These are phyloP conservation scores for Hypsizygus ulmarius DNA, from an alignment of 1,284 basidiomycete genomes.

Conservation along the genomic window DNA sequence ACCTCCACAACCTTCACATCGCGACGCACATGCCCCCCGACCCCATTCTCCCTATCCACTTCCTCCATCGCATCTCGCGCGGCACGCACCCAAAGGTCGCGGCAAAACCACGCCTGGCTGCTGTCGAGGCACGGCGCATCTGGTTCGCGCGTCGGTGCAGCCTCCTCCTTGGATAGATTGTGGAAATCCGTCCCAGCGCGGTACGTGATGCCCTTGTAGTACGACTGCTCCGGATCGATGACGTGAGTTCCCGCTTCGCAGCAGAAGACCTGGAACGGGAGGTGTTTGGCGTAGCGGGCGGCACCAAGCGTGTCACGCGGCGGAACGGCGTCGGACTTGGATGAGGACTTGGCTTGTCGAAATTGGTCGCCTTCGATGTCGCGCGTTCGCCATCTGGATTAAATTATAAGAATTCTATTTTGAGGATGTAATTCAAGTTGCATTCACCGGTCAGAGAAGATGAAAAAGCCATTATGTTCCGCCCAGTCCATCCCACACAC, in stretches of 20 bases:
- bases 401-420: too few relatives aligned
- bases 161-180: slow-evolving; percentile 68
- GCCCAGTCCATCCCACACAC: slow-evolving; percentile 99
- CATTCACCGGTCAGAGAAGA: slow-evolving; percentile 88
- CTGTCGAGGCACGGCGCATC: slow-evolving; percentile 90
- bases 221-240: slow-evolving; percentile 89
- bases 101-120: slow-evolving; percentile 93
- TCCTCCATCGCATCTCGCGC: slow-evolving; percentile 72
- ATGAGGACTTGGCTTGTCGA: slow-evolving; percentile 89
- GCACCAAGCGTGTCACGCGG: slow-evolving; percentile 82
- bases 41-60: slow-evolving; percentile 39
- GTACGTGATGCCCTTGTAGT: slow-evolving; percentile 85
- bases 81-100: slow-evolving; percentile 87
- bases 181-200: slow-evolving; percentile 76
- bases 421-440: too few relatives aligned
- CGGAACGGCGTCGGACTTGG: slow-evolving; percentile 86
- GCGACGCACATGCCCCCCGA: slow-evolving; percentile 24
- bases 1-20: slow-evolving; percentile 34
- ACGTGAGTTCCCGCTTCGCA: slow-evolving; percentile 96
- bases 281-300: slow-evolving; percentile 81
- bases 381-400: slow-evolving; percentile 82
- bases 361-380: slow-evolving; percentile 96
- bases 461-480: slow-evolving; percentile 93
- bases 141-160: slow-evolving; percentile 55
- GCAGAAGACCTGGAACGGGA: slow-evolving; percentile 96